phyloP scores from a whole-genome alignment of 768 basidiomycete species.

The Auricularia auricula-judae region DNA sequence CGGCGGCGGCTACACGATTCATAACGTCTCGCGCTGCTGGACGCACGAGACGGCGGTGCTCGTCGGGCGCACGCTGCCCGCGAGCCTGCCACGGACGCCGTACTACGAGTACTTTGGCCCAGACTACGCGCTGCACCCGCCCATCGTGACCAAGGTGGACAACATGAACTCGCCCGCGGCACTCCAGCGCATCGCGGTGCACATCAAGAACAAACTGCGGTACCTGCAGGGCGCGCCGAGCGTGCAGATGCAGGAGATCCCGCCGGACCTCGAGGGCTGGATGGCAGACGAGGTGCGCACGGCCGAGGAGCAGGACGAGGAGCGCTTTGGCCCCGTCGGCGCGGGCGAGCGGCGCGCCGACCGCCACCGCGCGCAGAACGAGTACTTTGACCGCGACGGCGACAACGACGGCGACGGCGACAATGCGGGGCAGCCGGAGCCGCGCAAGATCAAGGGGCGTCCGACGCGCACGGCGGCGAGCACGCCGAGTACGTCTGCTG shows the following conservation, averaged over 20 bases:
- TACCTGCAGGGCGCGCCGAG: slow-evolving; percentile 95
- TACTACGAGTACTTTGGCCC: slow-evolving; percentile 93
- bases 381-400: slow-evolving; percentile 63
- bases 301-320: slow-evolving; percentile 61
- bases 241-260: slow-evolving; percentile 92
- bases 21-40: slow-evolving; percentile 98
- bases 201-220: slow-evolving; percentile 76
- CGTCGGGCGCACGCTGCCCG: slow-evolving; percentile 70
- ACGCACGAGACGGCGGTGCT: slow-evolving; percentile 94
- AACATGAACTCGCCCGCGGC: slow-evolving; percentile 81
- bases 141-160: slow-evolving; percentile 81
- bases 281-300: slow-evolving; percentile 62
- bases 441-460: slow-evolving; percentile 2
- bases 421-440: too few species aligned
- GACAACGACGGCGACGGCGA: slow-evolving; percentile 44
- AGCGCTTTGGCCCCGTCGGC: slow-evolving; percentile 36
- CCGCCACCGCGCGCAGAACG: slow-evolving; percentile 44
- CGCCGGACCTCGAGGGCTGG: slow-evolving; percentile 76
- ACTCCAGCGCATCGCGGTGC: slow-evolving; percentile 79
- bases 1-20: slow-evolving; percentile 94
- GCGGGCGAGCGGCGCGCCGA: slow-evolving; percentile 49
- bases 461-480: slow-evolving; percentile 5
- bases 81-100: slow-evolving; percentile 77
- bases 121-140: slow-evolving; percentile 88
- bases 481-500: neutral